These are phyloP conservation scores for Chaetomidium leptoderma DNA, from an alignment of 495 filamentous ascomycete species.

Conservation along the genomic window DNA sequence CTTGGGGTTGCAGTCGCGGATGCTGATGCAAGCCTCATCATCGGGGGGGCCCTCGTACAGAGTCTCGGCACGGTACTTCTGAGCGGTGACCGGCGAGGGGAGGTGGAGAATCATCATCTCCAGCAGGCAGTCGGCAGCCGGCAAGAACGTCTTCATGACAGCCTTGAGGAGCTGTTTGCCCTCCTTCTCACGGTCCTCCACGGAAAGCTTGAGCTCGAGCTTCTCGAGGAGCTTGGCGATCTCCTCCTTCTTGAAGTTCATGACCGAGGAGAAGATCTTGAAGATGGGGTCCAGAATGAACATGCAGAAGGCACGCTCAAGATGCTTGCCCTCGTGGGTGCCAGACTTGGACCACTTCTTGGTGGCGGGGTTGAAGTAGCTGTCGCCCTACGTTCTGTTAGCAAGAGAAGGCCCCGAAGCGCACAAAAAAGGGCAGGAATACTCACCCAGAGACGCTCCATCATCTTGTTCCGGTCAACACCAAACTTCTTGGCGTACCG, in stretches of 20 bases:
- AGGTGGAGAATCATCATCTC: constrained; percentile 99
- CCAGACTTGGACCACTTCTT: constrained; percentile 97
- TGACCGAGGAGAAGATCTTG: constrained; percentile 91
- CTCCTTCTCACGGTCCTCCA: constrained; percentile 87
- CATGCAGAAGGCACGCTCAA: constrained; percentile 98
- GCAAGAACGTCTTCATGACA: constrained; percentile 97
- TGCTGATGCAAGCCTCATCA: constrained; percentile 87
- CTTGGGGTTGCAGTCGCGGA: constrained; percentile 97
- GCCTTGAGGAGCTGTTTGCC: constrained; percentile 97
- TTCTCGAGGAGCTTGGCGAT: constrained; percentile 76
- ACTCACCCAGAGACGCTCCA: constrained; percentile 96
- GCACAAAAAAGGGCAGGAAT: neutral
- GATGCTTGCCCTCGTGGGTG: constrained; percentile 73
- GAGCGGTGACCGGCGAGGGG: constrained; percentile 90
- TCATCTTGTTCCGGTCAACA: constrained; percentile 99
- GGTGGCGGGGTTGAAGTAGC: constrained; percentile 98
- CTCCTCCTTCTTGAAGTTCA: constrained; percentile 99
- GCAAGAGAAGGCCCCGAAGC: neutral
- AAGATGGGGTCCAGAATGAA: constrained; percentile 99
- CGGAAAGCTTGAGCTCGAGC: constrained; percentile 82
- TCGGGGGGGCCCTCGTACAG: constrained; percentile 96
- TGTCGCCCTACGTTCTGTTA: constrained; percentile 67
- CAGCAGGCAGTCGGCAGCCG: constrained; percentile 93
- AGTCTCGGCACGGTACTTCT: constrained; percentile 97
- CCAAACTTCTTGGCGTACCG: constrained; percentile 99